Evolutionary conservation across 441 rosid genomes (phyloP).

Genomic region (Lepidium campestre): DNA sequence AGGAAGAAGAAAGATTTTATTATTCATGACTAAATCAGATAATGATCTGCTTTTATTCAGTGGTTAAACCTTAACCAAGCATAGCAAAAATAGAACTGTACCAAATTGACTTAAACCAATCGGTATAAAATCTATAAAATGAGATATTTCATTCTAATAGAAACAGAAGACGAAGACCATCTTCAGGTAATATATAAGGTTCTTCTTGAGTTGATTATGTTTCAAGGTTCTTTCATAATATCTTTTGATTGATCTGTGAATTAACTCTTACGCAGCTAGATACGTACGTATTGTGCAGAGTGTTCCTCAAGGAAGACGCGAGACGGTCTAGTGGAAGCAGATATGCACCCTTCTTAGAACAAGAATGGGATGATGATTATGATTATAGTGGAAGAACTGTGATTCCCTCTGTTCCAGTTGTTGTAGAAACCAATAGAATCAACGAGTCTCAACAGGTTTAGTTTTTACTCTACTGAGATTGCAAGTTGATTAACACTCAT

Average conservation of each 20-base stretch:
- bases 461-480: not conserved
- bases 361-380: slow-evolving; percentile 27
- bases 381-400: slow-evolving; percentile 23
- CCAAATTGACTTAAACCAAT: too few species aligned
- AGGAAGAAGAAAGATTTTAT: too few species aligned
- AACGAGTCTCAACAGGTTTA: slow-evolving; percentile 7
- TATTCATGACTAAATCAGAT: too few species aligned
- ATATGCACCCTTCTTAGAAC: slow-evolving; percentile 11
- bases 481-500: not conserved
- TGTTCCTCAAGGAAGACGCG: slow-evolving; percentile 26
- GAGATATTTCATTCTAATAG: too few species aligned
- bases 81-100: too few species aligned
- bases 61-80: too few species aligned
- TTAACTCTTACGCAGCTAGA: slow-evolving; percentile 32
- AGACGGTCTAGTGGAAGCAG: not conserved
- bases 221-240: not conserved
- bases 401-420: slow-evolving; percentile 34
- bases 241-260: not conserved
- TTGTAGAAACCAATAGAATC: not conserved
- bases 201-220: not conserved
- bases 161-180: too few species aligned
- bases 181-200: slow-evolving; percentile 33
- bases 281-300: slow-evolving; percentile 63
- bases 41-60: too few species aligned
- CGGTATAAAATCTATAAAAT: too few species aligned